A percentile compares a stretch with the other conserved stretches of the same genome.
phyloP scores from a whole-genome alignment of 805 yeast species.

The Kodamaea lidongshanica region DNA sequence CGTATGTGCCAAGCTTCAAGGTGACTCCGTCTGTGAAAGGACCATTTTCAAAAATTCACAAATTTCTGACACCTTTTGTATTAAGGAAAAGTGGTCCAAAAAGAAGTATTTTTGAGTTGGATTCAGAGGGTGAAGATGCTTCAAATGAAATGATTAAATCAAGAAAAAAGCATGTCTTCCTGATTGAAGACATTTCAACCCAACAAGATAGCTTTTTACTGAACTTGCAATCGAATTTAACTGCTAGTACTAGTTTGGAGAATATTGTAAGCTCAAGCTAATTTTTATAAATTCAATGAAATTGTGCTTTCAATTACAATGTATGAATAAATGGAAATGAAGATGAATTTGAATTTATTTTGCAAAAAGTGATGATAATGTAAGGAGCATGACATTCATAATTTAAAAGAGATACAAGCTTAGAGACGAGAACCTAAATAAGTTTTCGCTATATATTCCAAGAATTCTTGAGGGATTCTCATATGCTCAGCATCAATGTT shows the following conservation, averaged over 20 bases:
- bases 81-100: background rate
- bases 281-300: background rate
- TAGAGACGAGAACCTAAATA: constrained; percentile 43
- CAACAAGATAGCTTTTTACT: too few relatives aligned
- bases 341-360: background rate
- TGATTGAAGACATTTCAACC: too few relatives aligned
- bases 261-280: constrained; percentile 1
- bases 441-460: constrained; percentile 36
- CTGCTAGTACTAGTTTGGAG: too few relatives aligned
- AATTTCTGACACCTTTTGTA: too few relatives aligned
- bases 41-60: too few relatives aligned
- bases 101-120: background rate
- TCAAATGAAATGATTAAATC: background rate
- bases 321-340: background rate
- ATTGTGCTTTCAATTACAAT: background rate
- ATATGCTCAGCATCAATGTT: constrained; percentile 57
- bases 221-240: too few relatives aligned
- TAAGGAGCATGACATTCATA: too few relatives aligned
- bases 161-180: background rate
- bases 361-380: background rate
- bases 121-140: constrained; percentile 1
- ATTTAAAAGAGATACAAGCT: too few relatives aligned
- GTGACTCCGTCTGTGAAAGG: too few relatives aligned
- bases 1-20: too few relatives aligned
- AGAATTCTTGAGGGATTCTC: constrained; percentile 50